Evolutionary conservation across 1,284 basidiomycete species (phyloP), one percentile per base, ranked within the genome.

Genomic region (Malassezia slooffiae): DNA sequence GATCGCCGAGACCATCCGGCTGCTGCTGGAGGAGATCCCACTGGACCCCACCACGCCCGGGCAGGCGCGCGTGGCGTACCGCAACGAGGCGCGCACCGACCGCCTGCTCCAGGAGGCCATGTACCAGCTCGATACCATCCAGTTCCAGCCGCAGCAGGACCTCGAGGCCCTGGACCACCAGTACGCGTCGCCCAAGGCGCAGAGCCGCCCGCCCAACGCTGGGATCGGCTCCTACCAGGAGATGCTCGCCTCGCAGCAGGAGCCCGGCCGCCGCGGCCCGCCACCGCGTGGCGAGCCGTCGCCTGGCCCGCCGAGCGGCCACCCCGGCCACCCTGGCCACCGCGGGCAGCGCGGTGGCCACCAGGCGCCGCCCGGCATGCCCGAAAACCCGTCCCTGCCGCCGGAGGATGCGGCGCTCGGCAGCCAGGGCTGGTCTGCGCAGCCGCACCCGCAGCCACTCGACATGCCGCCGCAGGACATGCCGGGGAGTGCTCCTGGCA

Each of bases 11-110:
- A 75, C 80, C 33, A 88, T 86, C 8, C 86, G 83, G 67, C 75
- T 81, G 10, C 72, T 90, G 16, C 76, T 85, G 35, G 75, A 81
- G 77, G 84, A 85, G 75, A 82, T 93, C 9, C 81, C 86, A 0
- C 77, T 86, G 45, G 80, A 83, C 13, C 72, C 75, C 20, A 89
- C 87, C 0, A 78, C 81, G 37, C 86, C 87, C 3, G 89, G 89
- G 11, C 74, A 83, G 43, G 76, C 80, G 3, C 77, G 89, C 5
- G 75, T 77, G 5, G 75, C 81, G 47, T 93, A 91, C 68, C 46
- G 46, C 27, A 47, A 38, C 21, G 46, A 48, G 26, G 46, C 46
- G 5, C 46, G 46, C 21, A 48, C 46, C 8, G 36, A 48, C 31
- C 46, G 41, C 33, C 17, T 48, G 21, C 40, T 48, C 21, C 40